Evolutionary conservation across 2,329 filamentous ascomycete genomes (phyloP).

Genomic region (Pseudohalonectria lignicola): DNA sequence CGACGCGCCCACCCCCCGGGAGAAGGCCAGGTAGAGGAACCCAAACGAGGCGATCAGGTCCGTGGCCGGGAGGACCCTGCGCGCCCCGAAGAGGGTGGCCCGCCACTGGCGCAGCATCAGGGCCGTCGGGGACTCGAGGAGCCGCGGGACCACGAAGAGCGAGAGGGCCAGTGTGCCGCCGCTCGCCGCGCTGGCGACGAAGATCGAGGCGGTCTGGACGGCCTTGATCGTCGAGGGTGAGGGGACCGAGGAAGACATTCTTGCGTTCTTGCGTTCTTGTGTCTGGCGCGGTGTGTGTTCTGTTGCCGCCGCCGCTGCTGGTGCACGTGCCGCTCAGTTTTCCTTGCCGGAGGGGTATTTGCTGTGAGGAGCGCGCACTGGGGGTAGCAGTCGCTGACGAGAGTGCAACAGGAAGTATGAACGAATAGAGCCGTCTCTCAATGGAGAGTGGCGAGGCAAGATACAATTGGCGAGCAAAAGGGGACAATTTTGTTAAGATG

Average conservation of each 20-base stretch:
- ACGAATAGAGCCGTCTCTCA: too few species aligned
- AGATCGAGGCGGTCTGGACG: conserved; percentile 38
- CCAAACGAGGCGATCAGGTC: conserved; percentile 26
- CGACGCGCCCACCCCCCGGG: neutral
- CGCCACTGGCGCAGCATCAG: conserved; percentile 46
- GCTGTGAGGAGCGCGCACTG: too few species aligned
- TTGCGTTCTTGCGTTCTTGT: too few species aligned
- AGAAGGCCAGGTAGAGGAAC: conserved; percentile 34
- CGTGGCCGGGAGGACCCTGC: conserved; percentile 23
- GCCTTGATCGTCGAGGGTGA: conserved; percentile 21
- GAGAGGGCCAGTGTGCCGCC: conserved; percentile 28
- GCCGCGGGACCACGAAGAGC: conserved; percentile 32
- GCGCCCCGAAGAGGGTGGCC: conserved; percentile 26
- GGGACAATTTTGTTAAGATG: too few species aligned
- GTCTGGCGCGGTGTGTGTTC: too few species aligned
- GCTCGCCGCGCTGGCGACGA: conserved; percentile 31
- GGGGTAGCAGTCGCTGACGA: too few species aligned
- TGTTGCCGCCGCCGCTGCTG: too few species aligned
- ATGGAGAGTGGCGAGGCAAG: too few species aligned
- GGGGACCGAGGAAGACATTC: conserved; percentile 1
- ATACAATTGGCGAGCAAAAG: too few species aligned
- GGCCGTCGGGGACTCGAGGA: conserved; percentile 43
- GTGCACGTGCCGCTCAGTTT: too few species aligned
- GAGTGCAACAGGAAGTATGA: too few species aligned
- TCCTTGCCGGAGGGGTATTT: too few species aligned